A percentile compares a stretch with the other conserved stretches of the same genome.
Evolutionary conservation across 139 green algal genomes (phyloP).

Genomic region (Chlamydomonas eustigma): DNA sequence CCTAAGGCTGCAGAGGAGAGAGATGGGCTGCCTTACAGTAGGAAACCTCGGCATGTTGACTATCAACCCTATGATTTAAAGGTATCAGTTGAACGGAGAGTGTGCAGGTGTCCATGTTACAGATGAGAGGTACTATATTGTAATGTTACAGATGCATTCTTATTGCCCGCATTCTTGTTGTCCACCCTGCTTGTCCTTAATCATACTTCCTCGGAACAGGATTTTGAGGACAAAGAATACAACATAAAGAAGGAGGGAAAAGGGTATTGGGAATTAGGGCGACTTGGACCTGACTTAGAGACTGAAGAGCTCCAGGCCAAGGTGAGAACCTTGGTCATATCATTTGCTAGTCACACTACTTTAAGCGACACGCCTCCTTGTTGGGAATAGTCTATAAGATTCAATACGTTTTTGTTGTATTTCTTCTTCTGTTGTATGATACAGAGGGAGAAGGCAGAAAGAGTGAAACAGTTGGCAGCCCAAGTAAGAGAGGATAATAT

Average conservation of each 20-base stretch:
- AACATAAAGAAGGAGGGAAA: constrained; percentile 42
- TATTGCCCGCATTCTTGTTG: not conserved
- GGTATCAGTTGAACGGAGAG: constrained; percentile 6
- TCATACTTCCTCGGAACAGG: constrained; percentile 16
- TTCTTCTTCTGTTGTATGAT: too few species aligned
- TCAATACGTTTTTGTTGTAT: not conserved
- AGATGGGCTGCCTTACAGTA: constrained; percentile 43
- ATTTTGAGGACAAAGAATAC: constrained; percentile 64
- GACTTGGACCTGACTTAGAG: constrained; percentile 58
- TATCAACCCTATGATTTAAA: constrained; percentile 40
- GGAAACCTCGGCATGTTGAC: constrained; percentile 40
- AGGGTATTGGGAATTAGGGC: constrained; percentile 70
- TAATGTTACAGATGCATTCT: not conserved
- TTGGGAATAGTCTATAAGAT: not conserved
- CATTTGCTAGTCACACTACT: not conserved
- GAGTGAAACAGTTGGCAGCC: constrained; percentile 46
- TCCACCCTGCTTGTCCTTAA: not conserved
- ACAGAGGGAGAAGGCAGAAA: constrained; percentile 50
- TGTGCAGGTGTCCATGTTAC: too few species aligned
- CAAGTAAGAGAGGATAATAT: constrained; percentile 41
- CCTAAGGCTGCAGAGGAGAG: not conserved
- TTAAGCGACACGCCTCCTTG: not conserved
- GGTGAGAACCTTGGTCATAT: too few species aligned
- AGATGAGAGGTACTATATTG: constrained; percentile 28
- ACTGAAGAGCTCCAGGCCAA: constrained; percentile 58